phyloP scores from a whole-genome alignment of 2,329 filamentous ascomycete species.

The Xylaria sp. region DNA sequence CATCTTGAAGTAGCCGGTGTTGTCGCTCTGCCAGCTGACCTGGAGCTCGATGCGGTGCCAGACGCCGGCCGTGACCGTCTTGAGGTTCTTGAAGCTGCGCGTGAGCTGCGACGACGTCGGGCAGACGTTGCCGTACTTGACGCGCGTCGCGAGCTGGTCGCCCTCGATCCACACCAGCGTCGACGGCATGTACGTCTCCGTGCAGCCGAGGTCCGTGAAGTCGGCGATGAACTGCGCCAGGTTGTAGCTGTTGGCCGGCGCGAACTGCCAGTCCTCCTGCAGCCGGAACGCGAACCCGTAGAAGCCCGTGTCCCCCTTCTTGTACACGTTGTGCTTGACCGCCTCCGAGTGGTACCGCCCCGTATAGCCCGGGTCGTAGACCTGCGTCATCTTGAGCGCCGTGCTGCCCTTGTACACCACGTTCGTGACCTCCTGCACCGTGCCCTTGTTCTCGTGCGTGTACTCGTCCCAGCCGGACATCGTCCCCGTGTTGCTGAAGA shows the following conservation, averaged over 20 bases:
- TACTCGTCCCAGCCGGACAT: slow-evolving; percentile 55
- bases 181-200: slow-evolving; percentile 60
- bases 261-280: slow-evolving; percentile 58
- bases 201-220: slow-evolving; percentile 56
- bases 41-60: slow-evolving; percentile 62
- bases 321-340: slow-evolving; percentile 57
- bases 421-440: slow-evolving; percentile 56
- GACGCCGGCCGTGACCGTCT: slow-evolving; percentile 54
- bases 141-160: slow-evolving; percentile 56
- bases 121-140: slow-evolving; percentile 56
- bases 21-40: slow-evolving; percentile 57
- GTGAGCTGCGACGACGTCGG: slow-evolving; percentile 47
- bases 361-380: slow-evolving; percentile 54
- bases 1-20: slow-evolving; percentile 57
- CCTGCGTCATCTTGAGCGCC: slow-evolving; percentile 59
- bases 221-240: slow-evolving; percentile 64
- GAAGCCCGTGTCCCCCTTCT: slow-evolving; percentile 57
- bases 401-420: slow-evolving; percentile 53
- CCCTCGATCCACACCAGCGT: slow-evolving; percentile 61
- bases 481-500: slow-evolving; percentile 57
- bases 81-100: slow-evolving; percentile 49
- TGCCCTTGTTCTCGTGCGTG: slow-evolving; percentile 56
- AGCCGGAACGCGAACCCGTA: slow-evolving; percentile 65
- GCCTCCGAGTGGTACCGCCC: slow-evolving; percentile 63
- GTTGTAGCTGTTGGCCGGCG: slow-evolving; percentile 58